Evolutionary conservation across 768 basidiomycete species (phyloP).

Genomic region (Inosperma sp.): DNA sequence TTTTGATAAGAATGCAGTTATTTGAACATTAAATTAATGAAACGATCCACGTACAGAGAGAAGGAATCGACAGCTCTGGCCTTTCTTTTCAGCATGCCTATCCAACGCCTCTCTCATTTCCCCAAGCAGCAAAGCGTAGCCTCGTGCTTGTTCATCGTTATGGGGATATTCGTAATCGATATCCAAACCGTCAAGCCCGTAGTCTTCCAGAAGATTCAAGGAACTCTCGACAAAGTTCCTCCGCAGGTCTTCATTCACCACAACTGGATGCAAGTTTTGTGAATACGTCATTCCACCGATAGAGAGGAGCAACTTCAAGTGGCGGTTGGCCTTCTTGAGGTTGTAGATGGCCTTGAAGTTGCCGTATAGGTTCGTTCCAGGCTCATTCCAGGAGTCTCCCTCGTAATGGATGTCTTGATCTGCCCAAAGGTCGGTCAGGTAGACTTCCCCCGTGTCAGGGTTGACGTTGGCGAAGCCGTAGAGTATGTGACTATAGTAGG

Average conservation of each 20-base stretch:
- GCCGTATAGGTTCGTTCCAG: slow-evolving; percentile 87
- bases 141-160: slow-evolving; percentile 69
- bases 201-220: slow-evolving; percentile 80
- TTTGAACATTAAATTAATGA: background rate
- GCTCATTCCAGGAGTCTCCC: slow-evolving; percentile 92
- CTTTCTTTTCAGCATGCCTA: slow-evolving; percentile 55
- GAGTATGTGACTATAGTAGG: slow-evolving; percentile 63
- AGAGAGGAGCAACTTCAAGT: slow-evolving; percentile 75
- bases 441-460: slow-evolving; percentile 79
- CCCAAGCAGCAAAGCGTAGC: slow-evolving; percentile 77
- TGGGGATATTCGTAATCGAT: slow-evolving; percentile 92
- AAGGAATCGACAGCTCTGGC: slow-evolving; percentile 58
- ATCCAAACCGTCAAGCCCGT: slow-evolving; percentile 89
- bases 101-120: slow-evolving; percentile 76
- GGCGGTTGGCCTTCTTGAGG: slow-evolving; percentile 81
- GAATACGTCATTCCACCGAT: slow-evolving; percentile 98
- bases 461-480: slow-evolving; percentile 92
- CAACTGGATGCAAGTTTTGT: slow-evolving; percentile 78
- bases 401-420: slow-evolving; percentile 97
- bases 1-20: slow-evolving; percentile 1
- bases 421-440: slow-evolving; percentile 87
- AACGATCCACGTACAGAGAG: slow-evolving; percentile 55
- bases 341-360: slow-evolving; percentile 93
- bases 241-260: slow-evolving; percentile 57
- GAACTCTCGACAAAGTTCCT: slow-evolving; percentile 77